A percentile compares a stretch with the other conserved stretches of the same genome.
phyloP scores from a whole-genome alignment of 2,329 filamentous ascomycete genomes.

The Zarea fungicola region DNA sequence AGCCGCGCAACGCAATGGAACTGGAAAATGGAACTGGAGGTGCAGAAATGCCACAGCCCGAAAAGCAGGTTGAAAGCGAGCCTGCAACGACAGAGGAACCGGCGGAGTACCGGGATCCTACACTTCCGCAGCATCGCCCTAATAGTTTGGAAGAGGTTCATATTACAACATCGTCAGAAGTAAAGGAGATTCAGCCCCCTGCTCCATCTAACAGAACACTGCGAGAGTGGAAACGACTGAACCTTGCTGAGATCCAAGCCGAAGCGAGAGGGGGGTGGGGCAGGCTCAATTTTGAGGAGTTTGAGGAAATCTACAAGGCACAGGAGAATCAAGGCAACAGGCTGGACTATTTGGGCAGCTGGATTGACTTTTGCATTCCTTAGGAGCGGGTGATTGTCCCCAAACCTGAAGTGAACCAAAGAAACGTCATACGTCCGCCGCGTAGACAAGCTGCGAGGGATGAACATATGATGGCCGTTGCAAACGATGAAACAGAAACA shows the following conservation, averaged over 20 bases:
- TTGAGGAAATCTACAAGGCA: constrained; percentile 68
- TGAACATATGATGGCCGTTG: no score
- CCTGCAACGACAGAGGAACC: constrained; percentile 17
- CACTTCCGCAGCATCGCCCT: constrained; percentile 65
- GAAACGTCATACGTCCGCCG: no score
- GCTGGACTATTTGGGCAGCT: constrained; percentile 78
- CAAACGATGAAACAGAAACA: no score
- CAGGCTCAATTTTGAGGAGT: constrained; percentile 71
- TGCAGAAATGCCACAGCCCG: constrained; percentile 18
- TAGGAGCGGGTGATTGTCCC: no score
- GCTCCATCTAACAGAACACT: constrained; percentile 29
- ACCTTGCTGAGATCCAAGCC: constrained; percentile 63
- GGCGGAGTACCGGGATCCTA: constrained; percentile 47
- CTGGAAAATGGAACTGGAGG: constrained; percentile 23
- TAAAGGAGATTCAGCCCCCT: constrained; percentile 17
- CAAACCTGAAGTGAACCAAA: no score
- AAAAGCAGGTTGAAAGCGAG: constrained; percentile 14
- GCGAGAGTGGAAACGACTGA: constrained; percentile 49
- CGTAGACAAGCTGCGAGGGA: no score
- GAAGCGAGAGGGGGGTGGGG: constrained; percentile 72
- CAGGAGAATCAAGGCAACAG: constrained; percentile 57
- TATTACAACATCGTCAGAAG: background rate
- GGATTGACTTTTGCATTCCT: constrained; percentile 79
- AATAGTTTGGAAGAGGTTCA: constrained; percentile 32
- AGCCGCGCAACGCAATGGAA: constrained; percentile 29